A percentile compares a stretch with the other conserved stretches of the same genome.
These are phyloP conservation scores for Elongisporangium prolatum DNA, from an alignment of 352 stramenopile species.

Conservation along the genomic window DNA sequence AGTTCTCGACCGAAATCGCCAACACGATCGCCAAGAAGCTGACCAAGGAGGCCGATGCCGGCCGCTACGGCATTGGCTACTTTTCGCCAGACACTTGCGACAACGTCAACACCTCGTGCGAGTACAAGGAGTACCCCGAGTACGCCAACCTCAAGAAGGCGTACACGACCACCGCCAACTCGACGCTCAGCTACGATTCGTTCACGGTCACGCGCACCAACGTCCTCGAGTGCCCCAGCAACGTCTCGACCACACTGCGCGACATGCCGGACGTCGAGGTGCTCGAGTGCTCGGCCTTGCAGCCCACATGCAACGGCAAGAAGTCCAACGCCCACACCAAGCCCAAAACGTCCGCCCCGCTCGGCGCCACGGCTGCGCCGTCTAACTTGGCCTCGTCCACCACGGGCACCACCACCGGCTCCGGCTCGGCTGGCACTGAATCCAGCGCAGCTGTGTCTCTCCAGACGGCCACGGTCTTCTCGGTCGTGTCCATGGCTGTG, in stretches of 20 bases:
- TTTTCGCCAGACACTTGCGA: constrained; percentile 42
- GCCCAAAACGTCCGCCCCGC: too few relatives aligned
- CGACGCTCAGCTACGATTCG: constrained; percentile 29
- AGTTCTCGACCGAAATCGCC: constrained; percentile 32
- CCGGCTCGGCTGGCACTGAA: too few relatives aligned
- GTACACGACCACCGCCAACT: constrained; percentile 39
- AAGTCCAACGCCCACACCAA: constrained; percentile 40
- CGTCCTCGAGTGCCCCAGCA: constrained; percentile 25
- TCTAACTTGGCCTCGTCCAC: too few relatives aligned
- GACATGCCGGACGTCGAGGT: constrained; percentile 20
- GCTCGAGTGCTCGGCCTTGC: constrained; percentile 37
- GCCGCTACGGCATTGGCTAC: constrained; percentile 44
- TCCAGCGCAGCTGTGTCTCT: too few relatives aligned
- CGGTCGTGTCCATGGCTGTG: too few relatives aligned
- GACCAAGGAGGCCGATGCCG: constrained; percentile 25
- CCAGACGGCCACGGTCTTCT: too few relatives aligned
- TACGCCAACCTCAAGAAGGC: constrained; percentile 42
- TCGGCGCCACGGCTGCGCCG: too few relatives aligned
- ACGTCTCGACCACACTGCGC: constrained; percentile 19
- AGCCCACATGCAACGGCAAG: constrained; percentile 51
- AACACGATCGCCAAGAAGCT: constrained; percentile 25
- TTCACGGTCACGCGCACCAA: constrained; percentile 21
- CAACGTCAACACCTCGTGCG: constrained; percentile 30
- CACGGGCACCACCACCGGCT: too few relatives aligned
- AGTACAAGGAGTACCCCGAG: constrained; percentile 43